Evolutionary conservation across 2,329 filamentous ascomycete species (phyloP).

Genomic region (Bretziella fagacearum): DNA sequence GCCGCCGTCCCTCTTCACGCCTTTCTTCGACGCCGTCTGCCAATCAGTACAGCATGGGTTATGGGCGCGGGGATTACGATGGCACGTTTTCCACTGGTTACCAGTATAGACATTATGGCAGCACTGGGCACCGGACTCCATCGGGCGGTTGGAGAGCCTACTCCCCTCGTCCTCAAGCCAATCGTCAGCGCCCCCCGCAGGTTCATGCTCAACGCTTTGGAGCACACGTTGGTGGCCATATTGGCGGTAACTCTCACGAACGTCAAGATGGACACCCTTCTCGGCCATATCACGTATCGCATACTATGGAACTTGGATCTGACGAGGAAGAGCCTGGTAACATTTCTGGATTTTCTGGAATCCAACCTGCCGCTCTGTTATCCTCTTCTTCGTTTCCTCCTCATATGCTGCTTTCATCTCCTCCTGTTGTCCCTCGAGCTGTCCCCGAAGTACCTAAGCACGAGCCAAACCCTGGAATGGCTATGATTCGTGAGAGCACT

Average conservation of each 20-base stretch:
- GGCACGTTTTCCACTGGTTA: background rate
- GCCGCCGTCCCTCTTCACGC: constrained; percentile 4
- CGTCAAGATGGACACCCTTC: constrained; percentile 4
- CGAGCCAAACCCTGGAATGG: constrained; percentile 2
- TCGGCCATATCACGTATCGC: constrained; percentile 7
- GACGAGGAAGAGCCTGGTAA: background rate
- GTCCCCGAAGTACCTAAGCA: constrained; percentile 2
- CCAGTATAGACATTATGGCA: background rate
- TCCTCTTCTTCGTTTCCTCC: background rate
- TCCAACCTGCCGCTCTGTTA: background rate
- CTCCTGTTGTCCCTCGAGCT: background rate
- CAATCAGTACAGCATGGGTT: background rate
- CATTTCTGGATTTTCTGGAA: constrained; percentile 1
- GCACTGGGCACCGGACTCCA: background rate
- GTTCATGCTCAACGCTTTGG: constrained; percentile 5
- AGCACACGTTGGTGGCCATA: background rate
- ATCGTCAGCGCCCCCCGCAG: background rate
- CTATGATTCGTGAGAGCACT: background rate
- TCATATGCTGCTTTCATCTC: background rate
- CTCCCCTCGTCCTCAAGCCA: background rate
- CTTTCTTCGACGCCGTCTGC: background rate
- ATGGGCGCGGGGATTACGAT: no score
- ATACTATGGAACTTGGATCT: background rate
- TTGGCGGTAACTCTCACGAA: constrained; percentile 2
- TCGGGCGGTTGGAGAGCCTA: background rate